phyloP scores from a whole-genome alignment of 108 stramenopile genomes.

The Skeletonema tropicum region DNA sequence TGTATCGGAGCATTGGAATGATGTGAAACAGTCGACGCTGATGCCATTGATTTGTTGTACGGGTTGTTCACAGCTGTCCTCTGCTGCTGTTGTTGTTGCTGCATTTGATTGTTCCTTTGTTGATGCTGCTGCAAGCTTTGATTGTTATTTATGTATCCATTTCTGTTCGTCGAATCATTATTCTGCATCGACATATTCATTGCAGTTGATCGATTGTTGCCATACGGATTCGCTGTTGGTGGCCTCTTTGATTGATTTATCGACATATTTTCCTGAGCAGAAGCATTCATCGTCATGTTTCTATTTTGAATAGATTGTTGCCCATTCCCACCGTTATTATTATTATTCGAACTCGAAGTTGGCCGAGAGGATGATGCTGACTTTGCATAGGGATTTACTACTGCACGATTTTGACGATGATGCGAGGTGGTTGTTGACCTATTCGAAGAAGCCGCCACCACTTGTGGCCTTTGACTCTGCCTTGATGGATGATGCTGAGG shows the following conservation, averaged over 20 bases:
- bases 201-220: neutral
- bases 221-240: neutral
- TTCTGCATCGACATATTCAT: neutral
- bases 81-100: constrained; percentile 10
- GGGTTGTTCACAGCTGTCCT: neutral
- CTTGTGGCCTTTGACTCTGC: neutral
- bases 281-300: neutral
- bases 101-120: neutral
- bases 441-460: neutral
- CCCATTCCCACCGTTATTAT: no score
- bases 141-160: neutral
- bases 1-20: neutral
- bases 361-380: neutral
- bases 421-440: no score
- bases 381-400: constrained; percentile 5
- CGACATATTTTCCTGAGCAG: neutral
- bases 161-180: neutral
- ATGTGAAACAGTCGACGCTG: neutral
- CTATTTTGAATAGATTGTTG: neutral
- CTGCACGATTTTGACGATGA: neutral
- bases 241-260: neutral
- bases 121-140: neutral
- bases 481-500: neutral
- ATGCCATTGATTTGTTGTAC: neutral
- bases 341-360: constrained; percentile 5